Evolutionary conservation across 208 protist species (phyloP).

Genomic region (Borovskyia barvae): DNA sequence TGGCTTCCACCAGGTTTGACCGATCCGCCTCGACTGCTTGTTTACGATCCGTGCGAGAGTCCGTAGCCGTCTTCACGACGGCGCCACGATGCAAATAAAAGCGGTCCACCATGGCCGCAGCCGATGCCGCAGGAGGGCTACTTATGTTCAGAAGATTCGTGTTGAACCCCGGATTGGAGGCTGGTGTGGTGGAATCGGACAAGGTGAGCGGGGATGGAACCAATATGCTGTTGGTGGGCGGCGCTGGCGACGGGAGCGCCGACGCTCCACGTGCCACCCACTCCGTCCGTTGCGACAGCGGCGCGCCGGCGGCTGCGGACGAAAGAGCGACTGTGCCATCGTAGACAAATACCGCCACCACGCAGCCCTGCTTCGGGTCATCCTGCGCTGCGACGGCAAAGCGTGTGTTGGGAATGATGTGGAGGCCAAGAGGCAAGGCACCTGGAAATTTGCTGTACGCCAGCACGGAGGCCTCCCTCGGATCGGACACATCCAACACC

Average conservation of each 20-base stretch:
- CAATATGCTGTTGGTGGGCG: too few relatives aligned
- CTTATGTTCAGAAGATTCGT: too few relatives aligned
- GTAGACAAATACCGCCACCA: slow-evolving; percentile 76
- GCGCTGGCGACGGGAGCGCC: neutral
- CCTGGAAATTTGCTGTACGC: slow-evolving; percentile 43
- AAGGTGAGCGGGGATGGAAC: too few relatives aligned
- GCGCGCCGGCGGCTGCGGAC: slow-evolving; percentile 2
- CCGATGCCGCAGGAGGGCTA: too few relatives aligned
- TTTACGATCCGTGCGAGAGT: slow-evolving; percentile 25
- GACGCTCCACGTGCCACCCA: slow-evolving; percentile 18
- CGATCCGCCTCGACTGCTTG: slow-evolving; percentile 28
- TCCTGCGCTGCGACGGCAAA: slow-evolving; percentile 66
- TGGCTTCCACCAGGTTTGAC: slow-evolving; percentile 24
- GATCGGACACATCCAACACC: slow-evolving; percentile 68
- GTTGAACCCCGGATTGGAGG: too few relatives aligned
- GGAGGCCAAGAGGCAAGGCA: slow-evolving; percentile 50
- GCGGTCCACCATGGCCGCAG: slow-evolving; percentile 9
- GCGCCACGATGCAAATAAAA: slow-evolving; percentile 19
- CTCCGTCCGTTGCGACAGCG: slow-evolving; percentile 42
- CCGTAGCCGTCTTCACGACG: slow-evolving; percentile 19
- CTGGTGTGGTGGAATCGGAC: too few relatives aligned
- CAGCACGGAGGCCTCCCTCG: slow-evolving; percentile 46
- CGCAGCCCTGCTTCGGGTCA: slow-evolving; percentile 35
- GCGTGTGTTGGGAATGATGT: slow-evolving; percentile 51
- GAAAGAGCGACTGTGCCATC: slow-evolving; percentile 40